Base-by-base conservation (phyloP, 2,329 filamentous ascomycete species). In the Epichloe baconii region DNA sequence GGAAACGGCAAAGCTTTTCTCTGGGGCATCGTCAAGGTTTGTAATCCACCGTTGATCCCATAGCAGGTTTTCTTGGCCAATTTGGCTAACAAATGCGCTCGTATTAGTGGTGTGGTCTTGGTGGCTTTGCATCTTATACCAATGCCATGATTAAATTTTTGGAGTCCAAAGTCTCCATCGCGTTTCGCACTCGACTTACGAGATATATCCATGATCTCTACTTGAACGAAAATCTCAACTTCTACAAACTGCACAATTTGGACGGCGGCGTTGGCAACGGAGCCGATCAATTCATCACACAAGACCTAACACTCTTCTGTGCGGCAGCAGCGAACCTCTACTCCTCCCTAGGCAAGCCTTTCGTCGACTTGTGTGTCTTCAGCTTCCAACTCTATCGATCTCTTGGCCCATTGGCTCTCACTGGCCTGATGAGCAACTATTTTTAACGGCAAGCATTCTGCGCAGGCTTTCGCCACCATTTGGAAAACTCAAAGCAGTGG, bases 121-220 rank as follows among this genome's bases (percentile, higher is more conserved):
- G 93, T 42, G 88, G 86, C 2, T 83, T 97, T 56, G 91, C 90
- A 8, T 95, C 91, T 0, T 98, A 98, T 64, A 96, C 91, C 48
- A 98, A 98, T 67, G 89, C 91, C 50, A 96, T 94, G 86, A 98
- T 98, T 75, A 97, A 97, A 68, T 98, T 87, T 87, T 77, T 98
- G 55, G 91, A 98, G 68, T 91, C 88, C 48, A 98, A 98, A 72
- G 89, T 98, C 50, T 95, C 91, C 6, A 98, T 98, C 58, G 91
- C 94, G 36, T 98, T 98, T 76, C 83, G 93, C 42, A 98, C 93
- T 4, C 82, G 93, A 11, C 76, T 98, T 14, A 98, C 93, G 2
- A 77, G 93, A 59, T 98, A 98, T 66, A 95, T 98, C 50, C 93
- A 98, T 68, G 93, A 98, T 62, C 72, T 98, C 8, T 98, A 98